Conservation (phyloP, 768 basidiomycete species). For the Thelephora ganbajun region DNA sequence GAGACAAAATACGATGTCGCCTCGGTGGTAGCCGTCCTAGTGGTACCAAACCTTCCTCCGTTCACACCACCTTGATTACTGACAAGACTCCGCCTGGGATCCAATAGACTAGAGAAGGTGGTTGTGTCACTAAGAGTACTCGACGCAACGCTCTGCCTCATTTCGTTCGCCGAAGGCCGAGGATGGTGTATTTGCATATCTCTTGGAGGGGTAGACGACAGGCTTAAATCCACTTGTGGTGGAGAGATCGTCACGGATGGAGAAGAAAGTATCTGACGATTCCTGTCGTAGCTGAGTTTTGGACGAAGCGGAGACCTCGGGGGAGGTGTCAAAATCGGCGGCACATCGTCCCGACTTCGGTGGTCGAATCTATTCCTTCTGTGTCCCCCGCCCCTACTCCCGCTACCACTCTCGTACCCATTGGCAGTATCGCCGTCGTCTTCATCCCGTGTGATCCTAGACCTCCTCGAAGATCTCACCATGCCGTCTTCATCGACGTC, state of each 20-base stretch:
- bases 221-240: no score
- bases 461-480: slow-evolving; percentile 6
- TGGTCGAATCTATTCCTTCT: slow-evolving; percentile 12
- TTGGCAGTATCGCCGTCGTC: slow-evolving; percentile 12
- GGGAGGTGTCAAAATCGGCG: slow-evolving; percentile 24
- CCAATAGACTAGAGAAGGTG: slow-evolving; percentile 50
- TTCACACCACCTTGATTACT: slow-evolving; percentile 20
- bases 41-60: slow-evolving; percentile 48
- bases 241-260: no score
- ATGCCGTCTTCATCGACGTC: slow-evolving; percentile 6
- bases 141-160: slow-evolving; percentile 51
- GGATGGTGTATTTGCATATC: no score
- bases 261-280: slow-evolving; percentile 13
- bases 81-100: slow-evolving; percentile 29
- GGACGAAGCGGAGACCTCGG: slow-evolving; percentile 41
- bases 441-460: slow-evolving; percentile 16
- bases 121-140: slow-evolving; percentile 43
- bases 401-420: slow-evolving; percentile 4
- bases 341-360: slow-evolving; percentile 18
- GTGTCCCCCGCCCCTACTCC: slow-evolving; percentile 5
- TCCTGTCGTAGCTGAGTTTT: slow-evolving; percentile 15
- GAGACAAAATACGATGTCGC: slow-evolving; percentile 43
- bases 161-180: slow-evolving; percentile 13
- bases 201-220: no score
- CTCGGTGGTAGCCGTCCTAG: slow-evolving; percentile 73